Conservation (phyloP, 163 green algal genomes). For the Picocystis sp. region DNA sequence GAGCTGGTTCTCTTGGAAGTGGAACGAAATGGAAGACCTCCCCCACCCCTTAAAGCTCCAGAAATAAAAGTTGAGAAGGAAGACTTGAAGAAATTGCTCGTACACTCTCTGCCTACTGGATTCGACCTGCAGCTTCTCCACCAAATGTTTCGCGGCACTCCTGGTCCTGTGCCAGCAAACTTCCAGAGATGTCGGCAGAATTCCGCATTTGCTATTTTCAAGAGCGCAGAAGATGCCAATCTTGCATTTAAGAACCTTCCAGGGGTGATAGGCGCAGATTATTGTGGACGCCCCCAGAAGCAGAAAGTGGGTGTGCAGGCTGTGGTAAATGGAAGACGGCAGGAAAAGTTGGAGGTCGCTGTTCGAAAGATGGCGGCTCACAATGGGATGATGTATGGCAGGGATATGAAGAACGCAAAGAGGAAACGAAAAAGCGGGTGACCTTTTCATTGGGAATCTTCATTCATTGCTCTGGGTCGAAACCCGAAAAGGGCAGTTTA, state of each 20-base stretch:
- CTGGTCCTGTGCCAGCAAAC: neutral
- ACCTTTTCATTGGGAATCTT: no score
- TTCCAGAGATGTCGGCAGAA: neutral
- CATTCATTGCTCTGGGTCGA: no score
- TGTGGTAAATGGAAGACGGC: no score
- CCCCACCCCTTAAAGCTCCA: slow-evolving; percentile 14
- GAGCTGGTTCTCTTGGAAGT: slow-evolving; percentile 32
- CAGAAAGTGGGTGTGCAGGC: no score
- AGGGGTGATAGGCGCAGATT: slow-evolving; percentile 6
- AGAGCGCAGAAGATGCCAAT: slow-evolving; percentile 15
- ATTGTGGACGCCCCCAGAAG: slow-evolving; percentile 10
- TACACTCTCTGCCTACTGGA: slow-evolving; percentile 21
- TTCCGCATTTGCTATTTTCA: slow-evolving; percentile 17
- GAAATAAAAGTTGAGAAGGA: slow-evolving; percentile 18
- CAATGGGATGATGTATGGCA: slow-evolving; percentile 1
- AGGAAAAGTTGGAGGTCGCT: neutral
- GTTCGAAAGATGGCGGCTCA: slow-evolving; percentile 6
- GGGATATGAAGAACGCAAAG: neutral
- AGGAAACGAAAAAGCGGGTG: no score
- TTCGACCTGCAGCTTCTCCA: slow-evolving; percentile 13
- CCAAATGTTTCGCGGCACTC: slow-evolving; percentile 11
- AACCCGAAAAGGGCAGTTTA: no score
- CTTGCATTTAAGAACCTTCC: slow-evolving; percentile 20
- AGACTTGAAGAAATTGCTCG: slow-evolving; percentile 29
- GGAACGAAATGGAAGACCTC: slow-evolving; percentile 7